Conservation (phyloP, 2,329 filamentous ascomycete species). For the Raffaelea deltoideospora region DNA sequence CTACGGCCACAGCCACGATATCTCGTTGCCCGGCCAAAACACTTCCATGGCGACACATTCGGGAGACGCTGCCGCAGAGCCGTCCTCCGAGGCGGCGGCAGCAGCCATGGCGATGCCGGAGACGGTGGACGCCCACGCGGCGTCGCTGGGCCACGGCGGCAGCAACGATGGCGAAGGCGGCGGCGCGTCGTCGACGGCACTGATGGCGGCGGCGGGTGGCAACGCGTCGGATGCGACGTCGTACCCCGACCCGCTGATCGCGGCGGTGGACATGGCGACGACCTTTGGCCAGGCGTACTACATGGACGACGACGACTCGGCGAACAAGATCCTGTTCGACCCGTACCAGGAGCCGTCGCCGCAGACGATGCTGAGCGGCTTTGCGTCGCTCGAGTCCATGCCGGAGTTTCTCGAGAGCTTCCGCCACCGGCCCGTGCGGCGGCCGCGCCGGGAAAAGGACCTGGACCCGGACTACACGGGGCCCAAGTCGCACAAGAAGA, state of each 20-base stretch:
- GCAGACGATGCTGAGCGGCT: slow-evolving; percentile 23
- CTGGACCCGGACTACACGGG: slow-evolving; percentile 37
- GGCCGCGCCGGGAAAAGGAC: slow-evolving; percentile 35
- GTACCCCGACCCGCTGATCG: slow-evolving; percentile 16
- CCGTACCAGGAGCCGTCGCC: slow-evolving; percentile 37
- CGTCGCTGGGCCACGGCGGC: not conserved
- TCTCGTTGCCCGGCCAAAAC: not conserved
- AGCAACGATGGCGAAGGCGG: not conserved
- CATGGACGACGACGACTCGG: slow-evolving; percentile 41
- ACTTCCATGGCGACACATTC: not conserved
- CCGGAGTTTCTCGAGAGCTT: slow-evolving; percentile 41
- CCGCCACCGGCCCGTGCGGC: slow-evolving; percentile 36
- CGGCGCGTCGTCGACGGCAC: not conserved
- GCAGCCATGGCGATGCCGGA: slow-evolving; percentile 19
- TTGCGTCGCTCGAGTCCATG: slow-evolving; percentile 27
- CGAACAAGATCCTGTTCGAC: slow-evolving; percentile 44
- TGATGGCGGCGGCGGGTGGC: not conserved
- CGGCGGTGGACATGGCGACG: slow-evolving; percentile 1
- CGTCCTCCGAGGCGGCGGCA: slow-evolving; percentile 8
- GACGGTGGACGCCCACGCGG: slow-evolving; percentile 14
- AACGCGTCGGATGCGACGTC: slow-evolving; percentile 7
- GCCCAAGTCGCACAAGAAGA: slow-evolving; percentile 28
- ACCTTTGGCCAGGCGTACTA: slow-evolving; percentile 47
- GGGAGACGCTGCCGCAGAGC: slow-evolving; percentile 15
- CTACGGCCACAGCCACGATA: not conserved